phyloP scores from a whole-genome alignment of 768 basidiomycete genomes.

The Paxillus involutus region DNA sequence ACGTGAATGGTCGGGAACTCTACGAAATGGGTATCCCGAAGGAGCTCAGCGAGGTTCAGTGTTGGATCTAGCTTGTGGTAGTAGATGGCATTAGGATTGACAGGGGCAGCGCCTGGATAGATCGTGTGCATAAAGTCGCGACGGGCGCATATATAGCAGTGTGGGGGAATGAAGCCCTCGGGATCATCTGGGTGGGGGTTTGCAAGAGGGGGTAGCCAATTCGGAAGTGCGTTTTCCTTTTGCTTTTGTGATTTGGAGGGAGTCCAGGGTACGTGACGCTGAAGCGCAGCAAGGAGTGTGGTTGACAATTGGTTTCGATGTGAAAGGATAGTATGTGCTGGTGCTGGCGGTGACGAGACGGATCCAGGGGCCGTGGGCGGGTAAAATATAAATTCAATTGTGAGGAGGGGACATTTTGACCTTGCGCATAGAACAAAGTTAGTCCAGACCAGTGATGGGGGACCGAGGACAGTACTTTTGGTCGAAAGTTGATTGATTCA shows the following conservation, averaged over 20 bases:
- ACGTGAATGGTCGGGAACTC: conserved; percentile 86
- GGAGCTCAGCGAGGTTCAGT: conserved; percentile 42
- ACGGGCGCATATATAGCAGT: conserved; percentile 58
- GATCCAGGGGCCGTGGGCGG: conserved; percentile 47
- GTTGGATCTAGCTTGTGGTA: conserved; percentile 61
- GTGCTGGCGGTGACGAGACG: conserved; percentile 34
- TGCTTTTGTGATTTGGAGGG: conserved; percentile 37
- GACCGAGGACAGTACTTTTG: conserved; percentile 55
- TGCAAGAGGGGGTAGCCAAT: conserved; percentile 58
- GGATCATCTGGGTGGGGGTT: conserved; percentile 54
- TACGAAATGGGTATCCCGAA: conserved; percentile 67
- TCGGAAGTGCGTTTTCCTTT: conserved; percentile 44
- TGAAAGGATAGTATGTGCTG: conserved; percentile 54
- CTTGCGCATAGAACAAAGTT: conserved; percentile 38
- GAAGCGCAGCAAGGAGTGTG: conserved; percentile 52
- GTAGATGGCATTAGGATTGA: conserved; percentile 28
- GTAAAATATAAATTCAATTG: conserved; percentile 72
- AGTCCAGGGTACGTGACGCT: conserved; percentile 36
- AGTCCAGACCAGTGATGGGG: conserved; percentile 7
- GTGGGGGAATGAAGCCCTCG: conserved; percentile 53
- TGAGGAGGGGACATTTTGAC: conserved; percentile 64
- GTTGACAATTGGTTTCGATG: conserved; percentile 57
- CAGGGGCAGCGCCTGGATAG: neutral
- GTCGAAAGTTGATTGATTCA: conserved; percentile 86
- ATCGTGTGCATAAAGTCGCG: conserved; percentile 23